Evolutionary conservation across 208 protist genomes (phyloP).

Genomic region (Leptomonas pyrrhocoris): DNA sequence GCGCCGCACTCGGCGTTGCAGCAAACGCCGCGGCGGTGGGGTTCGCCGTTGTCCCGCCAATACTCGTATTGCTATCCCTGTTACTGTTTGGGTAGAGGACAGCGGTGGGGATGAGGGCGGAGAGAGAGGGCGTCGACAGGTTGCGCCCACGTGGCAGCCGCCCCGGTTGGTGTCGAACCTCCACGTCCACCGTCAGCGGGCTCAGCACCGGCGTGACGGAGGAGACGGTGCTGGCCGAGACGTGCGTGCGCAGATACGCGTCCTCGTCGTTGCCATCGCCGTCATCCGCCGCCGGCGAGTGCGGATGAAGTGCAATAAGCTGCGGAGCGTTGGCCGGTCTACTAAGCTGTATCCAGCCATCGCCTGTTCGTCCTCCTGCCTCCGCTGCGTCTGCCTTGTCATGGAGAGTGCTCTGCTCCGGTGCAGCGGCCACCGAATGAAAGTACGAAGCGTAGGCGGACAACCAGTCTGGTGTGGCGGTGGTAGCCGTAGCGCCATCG

Average conservation of each 20-base stretch:
- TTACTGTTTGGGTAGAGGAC: background rate
- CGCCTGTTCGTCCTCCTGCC: background rate
- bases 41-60: background rate
- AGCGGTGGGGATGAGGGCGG: background rate
- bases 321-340: background rate
- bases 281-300: background rate
- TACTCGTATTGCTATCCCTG: background rate
- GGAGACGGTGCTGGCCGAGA: conserved; percentile 19
- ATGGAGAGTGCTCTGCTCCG: background rate
- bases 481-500: background rate
- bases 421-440: background rate
- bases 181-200: conserved; percentile 17
- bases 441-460: conserved; percentile 30
- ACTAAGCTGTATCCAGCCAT: conserved; percentile 4
- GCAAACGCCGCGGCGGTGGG: background rate
- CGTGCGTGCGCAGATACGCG: conserved; percentile 15
- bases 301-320: background rate
- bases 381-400: background rate
- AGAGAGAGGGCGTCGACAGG: background rate
- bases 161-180: background rate
- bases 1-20: background rate
- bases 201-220: conserved; percentile 13
- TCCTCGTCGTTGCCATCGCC: conserved; percentile 1
- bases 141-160: conserved; percentile 1
- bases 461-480: conserved; percentile 19